Evolutionary conservation across 2,329 filamentous ascomycete species (phyloP), one percentile per base, ranked within the genome.

Genomic region (Aspergillus sp.): DNA sequence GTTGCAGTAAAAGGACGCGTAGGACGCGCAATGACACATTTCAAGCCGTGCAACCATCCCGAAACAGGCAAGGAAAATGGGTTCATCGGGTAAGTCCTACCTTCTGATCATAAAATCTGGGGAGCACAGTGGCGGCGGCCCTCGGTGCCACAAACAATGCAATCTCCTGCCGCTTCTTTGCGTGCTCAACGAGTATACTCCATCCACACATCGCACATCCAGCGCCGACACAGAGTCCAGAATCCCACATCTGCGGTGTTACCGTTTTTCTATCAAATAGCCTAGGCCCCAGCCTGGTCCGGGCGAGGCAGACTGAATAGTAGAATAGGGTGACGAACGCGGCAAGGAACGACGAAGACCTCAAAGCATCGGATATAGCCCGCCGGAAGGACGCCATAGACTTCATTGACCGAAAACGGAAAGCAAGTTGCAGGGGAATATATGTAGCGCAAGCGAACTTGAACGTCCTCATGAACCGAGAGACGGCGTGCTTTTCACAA

Each of bases 251-350:
- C 69, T 80, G 74, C 5, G 82, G 81, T 30, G 79, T 80, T 22
- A 83, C 68, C 1, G 71, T 72, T 58, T 84, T 80, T 17, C 70
- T 77, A n/a, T 85, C 83, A 22, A 93, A 76, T 12, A 93, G 20
- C 34, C 71, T 83, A 0, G 91, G 91, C 0, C 91, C 91, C 6
- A 95, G 59, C 30, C 89, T 82, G 1, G 87, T 92, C 44, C 91
- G 84, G 5, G 85, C 81, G 0, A 96, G 83, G 69, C 91, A 96
- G 3, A 96, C 89, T 26, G 89, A 87, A 70, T 96, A 96, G 77
- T 93, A 96, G 71, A 93, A 95, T 11, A 92, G 76, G 1, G 85
- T 80, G 62, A 96, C 89, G 72, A 93, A 96, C 0, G 85, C 77
- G 3, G 86, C 90, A 1, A 96, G 81, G 70, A 96, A 95, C 1